phyloP scores from a whole-genome alignment of 768 basidiomycete genomes.

The Mycena crocata region DNA sequence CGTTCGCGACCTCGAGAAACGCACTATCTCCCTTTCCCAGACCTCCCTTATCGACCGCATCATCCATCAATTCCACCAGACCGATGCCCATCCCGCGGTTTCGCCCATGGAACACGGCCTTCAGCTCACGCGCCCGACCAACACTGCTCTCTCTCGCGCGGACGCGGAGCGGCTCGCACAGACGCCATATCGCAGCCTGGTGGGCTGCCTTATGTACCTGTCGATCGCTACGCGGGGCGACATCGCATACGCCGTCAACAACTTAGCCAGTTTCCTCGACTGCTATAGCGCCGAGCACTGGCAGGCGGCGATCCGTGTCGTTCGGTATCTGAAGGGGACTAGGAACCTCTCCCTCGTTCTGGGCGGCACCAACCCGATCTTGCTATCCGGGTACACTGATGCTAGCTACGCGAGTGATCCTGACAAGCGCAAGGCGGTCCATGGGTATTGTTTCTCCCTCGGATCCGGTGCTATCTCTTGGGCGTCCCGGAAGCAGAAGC shows the following conservation, averaged over 20 bases:
- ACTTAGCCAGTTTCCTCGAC: conserved; percentile 39
- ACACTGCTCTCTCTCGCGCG: conserved; percentile 19
- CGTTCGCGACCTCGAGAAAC: conserved; percentile 35
- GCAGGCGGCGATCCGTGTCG: conserved; percentile 45
- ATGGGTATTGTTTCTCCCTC: conserved; percentile 46
- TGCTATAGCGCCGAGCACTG: conserved; percentile 46
- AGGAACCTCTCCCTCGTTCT: conserved; percentile 21
- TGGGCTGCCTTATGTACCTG: conserved; percentile 44
- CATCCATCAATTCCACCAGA: conserved; percentile 42
- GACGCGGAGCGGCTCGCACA: conserved; percentile 28
- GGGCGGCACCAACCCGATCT: conserved; percentile 20
- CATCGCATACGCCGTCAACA: conserved; percentile 33
- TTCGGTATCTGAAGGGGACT: conserved; percentile 45
- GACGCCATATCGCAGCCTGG: conserved; percentile 40
- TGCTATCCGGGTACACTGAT: conserved; percentile 25
- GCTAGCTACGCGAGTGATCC: conserved; percentile 15
- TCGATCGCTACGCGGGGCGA: conserved; percentile 38
- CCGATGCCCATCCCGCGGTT: conserved; percentile 30
- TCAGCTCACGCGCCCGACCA: conserved; percentile 33
- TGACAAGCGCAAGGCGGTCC: conserved; percentile 15
- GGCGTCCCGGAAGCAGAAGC: conserved; percentile 45
- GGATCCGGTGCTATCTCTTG: conserved; percentile 46
- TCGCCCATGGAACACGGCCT: conserved; percentile 47
- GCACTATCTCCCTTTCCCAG: conserved; percentile 39
- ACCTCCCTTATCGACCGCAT: conserved; percentile 44